Evolutionary conservation across 2,329 filamentous ascomycete genomes (phyloP), one percentile per base, ranked within the genome.

Genomic region (Harringtonia aguacate): DNA sequence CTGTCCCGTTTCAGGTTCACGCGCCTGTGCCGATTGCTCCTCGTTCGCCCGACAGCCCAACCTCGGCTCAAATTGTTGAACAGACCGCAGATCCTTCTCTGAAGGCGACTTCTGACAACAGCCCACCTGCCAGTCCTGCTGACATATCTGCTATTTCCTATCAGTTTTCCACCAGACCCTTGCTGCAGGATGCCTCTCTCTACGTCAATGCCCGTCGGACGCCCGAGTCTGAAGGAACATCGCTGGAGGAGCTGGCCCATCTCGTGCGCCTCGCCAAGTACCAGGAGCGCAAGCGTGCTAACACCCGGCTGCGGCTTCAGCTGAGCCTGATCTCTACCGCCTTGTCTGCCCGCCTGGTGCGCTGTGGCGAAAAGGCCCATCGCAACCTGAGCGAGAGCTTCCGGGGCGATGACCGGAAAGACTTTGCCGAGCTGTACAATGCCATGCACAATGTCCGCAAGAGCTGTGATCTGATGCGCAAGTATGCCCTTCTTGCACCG

Each of bases 381-480:
- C 76, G 81, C 50, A 85, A 82, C 53, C 67, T 92, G 54, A 82
- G 86, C 53, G 84, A 90, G 53, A 79, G 76, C 62, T 88, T 90
- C 61, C 78, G 83, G 48, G 77, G 75, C 41, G 85, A 88, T 58
- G 83, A 92, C 63, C 86, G 86, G 66, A 81, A 81, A 56, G 75
- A 70, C 48, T 92, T 92, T 68, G 76, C 79, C 31, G 74, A 71
- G 50, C 65, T 92, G 36, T 87, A 85, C 61, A 82, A 81, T 68
- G 83, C 84, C 46, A 74, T 90, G 46, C 81, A 87, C 61, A 81
- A 89, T 66, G 82, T 89, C 50, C 77, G 83, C 57, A 81, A 79
- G 61, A 86, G 83, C 56, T 86, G 82, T 64, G 80, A 86, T 53
- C 79, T 81, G 52, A 78, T 79, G 35, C 73, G 80, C 47, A 77